Percentiles rank a stretch among this genome's conserved stretches.
Conservation (phyloP, 805 yeast genomes). For the Kodamaea neixiangensis region DNA sequence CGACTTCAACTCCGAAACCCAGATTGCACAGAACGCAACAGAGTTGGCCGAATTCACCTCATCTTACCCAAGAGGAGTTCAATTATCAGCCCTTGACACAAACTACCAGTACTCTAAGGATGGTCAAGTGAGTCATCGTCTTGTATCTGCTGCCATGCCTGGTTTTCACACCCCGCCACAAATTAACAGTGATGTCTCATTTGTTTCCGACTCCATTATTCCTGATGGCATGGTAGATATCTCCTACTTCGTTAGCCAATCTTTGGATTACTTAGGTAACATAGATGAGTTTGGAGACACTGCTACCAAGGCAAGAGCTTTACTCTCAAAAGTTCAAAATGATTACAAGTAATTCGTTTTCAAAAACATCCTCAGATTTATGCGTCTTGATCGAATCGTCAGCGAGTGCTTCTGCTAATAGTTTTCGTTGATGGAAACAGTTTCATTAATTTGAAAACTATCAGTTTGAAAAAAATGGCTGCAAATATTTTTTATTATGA, state of each 20-base stretch:
- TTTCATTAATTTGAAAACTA: neutral
- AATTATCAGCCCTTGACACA: neutral
- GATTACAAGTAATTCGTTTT: neutral
- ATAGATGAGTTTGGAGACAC: neutral
- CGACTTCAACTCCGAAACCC: neutral
- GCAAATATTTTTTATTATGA: neutral
- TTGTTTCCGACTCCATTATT: neutral
- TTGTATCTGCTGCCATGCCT: neutral
- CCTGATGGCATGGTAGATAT: neutral
- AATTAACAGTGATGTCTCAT: neutral
- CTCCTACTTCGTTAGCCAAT: neutral
- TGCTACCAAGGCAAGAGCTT: neutral
- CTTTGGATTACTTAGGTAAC: neutral
- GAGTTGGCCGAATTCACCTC: neutral
- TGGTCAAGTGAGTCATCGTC: neutral
- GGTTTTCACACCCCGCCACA: neutral
- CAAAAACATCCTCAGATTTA: too few species aligned
- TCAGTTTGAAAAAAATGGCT: neutral
- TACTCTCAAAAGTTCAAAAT: neutral
- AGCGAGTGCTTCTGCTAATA: neutral
- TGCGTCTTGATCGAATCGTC: too few species aligned
- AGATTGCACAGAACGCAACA: slow-evolving; percentile 4
- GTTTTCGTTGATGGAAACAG: neutral
- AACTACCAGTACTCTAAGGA: neutral
- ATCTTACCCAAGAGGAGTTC: neutral